Base-by-base conservation (phyloP, 345 rosid genomes). In the Arabidopsis arenosa region DNA sequence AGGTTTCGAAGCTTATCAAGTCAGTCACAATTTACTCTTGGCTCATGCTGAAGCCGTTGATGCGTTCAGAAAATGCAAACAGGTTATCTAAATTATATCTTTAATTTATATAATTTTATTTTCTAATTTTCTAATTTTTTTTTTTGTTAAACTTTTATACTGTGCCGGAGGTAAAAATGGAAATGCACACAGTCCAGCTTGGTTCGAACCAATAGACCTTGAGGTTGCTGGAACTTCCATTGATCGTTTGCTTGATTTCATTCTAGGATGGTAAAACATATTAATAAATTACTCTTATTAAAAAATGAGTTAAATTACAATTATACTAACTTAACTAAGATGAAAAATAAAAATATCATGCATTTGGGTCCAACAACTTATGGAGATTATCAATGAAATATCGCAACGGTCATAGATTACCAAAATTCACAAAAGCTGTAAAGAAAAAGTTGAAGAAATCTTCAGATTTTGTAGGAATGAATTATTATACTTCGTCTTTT, bases 361-460 rank as follows among this genome's bases (percentile, higher is more conserved):
- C 26, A 23, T 63, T 49, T 81, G 63, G 70, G 72, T 47, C 85
- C 89, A 51, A 51, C 85, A 44, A 82, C 82, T 10, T 74, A 55
- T 28, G 89, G 89, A 33, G 80, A 82, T 7, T 86, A 58, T 67
- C 75, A 10, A 86, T 86, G 89, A 68, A 72, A 14, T 52, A 58
- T 8, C 70, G 68, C 3, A 71, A 84, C 5, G 86, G 87, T 35
- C 13, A 47, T 21, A 67, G 89, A 69, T 69, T 86, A 17, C 87
- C 87, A 4, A 73, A 74, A 13, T 86, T 84, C 83, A 70, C 85
- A 0, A 26, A 26, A 23, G 69, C 35, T 2, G 72, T 84, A 52
- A 84, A 85, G 49, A 28, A 5, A 15, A 37, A 43, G 37, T 23
- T 84, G 5, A 83, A 48, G 36, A 62, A 76, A 11, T 86, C 90